Evolutionary conservation across 192 early-diverging fungal species (phyloP).

Genomic region (Backusella circina): DNA sequence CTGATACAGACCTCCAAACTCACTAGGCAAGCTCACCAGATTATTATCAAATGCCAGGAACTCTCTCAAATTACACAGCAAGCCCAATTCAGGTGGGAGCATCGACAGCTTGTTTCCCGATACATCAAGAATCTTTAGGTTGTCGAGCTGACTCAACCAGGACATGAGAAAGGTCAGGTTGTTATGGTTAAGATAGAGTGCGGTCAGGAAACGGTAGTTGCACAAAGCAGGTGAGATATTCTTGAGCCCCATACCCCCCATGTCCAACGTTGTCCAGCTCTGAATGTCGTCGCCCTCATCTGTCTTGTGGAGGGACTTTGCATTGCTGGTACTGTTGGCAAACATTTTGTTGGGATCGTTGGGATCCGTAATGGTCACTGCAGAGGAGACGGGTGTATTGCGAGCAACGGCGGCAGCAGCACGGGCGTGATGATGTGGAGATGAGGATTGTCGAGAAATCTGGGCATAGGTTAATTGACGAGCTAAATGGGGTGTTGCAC

Average conservation of each 20-base stretch:
- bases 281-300: conserved; percentile 25
- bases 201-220: conserved; percentile 82
- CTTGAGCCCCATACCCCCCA: conserved; percentile 94
- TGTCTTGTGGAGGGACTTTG: neutral
- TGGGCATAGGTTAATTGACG: conserved; percentile 71
- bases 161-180: conserved; percentile 73
- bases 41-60: conserved; percentile 90
- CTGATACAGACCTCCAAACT: conserved; percentile 87
- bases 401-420: conserved; percentile 80
- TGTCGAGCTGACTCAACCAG: conserved; percentile 62
- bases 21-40: conserved; percentile 77
- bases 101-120: conserved; percentile 84
- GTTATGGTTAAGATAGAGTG: conserved; percentile 96
- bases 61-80: conserved; percentile 77
- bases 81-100: conserved; percentile 86
- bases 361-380: conserved; percentile 52
- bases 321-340: conserved; percentile 7
- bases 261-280: conserved; percentile 84
- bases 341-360: conserved; percentile 49
- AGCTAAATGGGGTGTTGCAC: conserved; percentile 61
- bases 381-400: conserved; percentile 46
- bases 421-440: conserved; percentile 89
- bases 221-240: conserved; percentile 76
- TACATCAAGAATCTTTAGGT: conserved; percentile 75
- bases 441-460: conserved; percentile 68